These are phyloP conservation scores for Lichenothelia convexa DNA, from an alignment of 495 filamentous ascomycete genomes.

Conservation along the genomic window DNA sequence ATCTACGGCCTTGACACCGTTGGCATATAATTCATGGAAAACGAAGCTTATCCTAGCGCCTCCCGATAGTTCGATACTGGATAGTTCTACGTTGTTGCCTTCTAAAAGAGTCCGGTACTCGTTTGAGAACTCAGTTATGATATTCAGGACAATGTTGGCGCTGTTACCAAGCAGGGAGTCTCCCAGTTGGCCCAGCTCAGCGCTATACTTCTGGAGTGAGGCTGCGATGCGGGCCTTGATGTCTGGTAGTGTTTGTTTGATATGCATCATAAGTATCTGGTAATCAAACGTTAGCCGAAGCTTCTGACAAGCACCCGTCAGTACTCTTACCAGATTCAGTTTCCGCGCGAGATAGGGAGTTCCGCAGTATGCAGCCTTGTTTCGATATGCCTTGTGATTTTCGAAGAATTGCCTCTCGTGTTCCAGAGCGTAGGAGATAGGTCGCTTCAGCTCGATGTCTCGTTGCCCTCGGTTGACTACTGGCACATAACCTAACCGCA, in stretches of 20 bases:
- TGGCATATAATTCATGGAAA: constrained; percentile 95
- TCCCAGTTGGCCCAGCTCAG: constrained; percentile 66
- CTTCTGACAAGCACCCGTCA: not conserved
- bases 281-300: not conserved
- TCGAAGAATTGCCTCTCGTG: constrained; percentile 96
- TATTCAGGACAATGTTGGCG: constrained; percentile 88
- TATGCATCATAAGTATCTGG: constrained; percentile 99
- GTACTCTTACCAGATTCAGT: constrained; percentile 56
- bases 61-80: constrained; percentile 82
- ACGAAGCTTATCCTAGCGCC: constrained; percentile 98
- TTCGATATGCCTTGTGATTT: constrained; percentile 94
- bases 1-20: constrained; percentile 95
- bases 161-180: constrained; percentile 95
- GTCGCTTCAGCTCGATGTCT: constrained; percentile 93
- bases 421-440: constrained; percentile 83
- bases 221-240: constrained; percentile 91
- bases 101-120: constrained; percentile 94
- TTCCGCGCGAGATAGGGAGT: constrained; percentile 94
- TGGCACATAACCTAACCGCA: constrained; percentile 91
- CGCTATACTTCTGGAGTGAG: constrained; percentile 77
- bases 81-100: constrained; percentile 89
- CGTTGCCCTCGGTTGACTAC: constrained; percentile 98
- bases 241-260: constrained; percentile 97
- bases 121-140: constrained; percentile 96
- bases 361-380: constrained; percentile 96